Conservation (phyloP, 2,329 filamentous ascomycete genomes). For the Chalara sp. region DNA sequence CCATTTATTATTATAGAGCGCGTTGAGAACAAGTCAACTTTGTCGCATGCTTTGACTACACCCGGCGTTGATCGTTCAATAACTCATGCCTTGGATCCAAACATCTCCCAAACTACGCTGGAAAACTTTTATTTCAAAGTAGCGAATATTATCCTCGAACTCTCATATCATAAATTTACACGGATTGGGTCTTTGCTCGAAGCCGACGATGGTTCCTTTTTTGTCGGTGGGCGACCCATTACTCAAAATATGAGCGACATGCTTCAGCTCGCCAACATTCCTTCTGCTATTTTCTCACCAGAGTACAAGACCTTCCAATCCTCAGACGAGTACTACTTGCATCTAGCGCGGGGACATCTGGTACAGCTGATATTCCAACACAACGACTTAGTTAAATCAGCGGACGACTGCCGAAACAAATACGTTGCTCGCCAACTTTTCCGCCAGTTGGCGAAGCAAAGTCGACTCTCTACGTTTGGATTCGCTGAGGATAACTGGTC, state of each 20-base stretch:
- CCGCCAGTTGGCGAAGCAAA: conserved; percentile 24
- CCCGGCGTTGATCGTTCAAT: conserved; percentile 16
- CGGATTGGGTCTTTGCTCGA: conserved; percentile 7
- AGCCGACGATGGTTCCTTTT: conserved; percentile 1
- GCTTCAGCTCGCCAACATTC: conserved; percentile 5
- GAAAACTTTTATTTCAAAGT: conserved; percentile 3
- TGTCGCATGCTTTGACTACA: conserved; percentile 25
- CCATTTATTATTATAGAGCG: conserved; percentile 6
- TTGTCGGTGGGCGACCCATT: conserved; percentile 4
- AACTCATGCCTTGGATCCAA: conserved; percentile 23
- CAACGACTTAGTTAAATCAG: conserved; percentile 30
- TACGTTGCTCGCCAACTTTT: conserved; percentile 20
- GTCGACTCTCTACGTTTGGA: conserved; percentile 1
- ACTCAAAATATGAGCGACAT: conserved; percentile 13
- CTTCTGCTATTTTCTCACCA: conserved; percentile 1
- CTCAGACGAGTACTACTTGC: conserved; percentile 5
- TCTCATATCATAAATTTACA: conserved; percentile 3
- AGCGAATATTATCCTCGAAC: conserved; percentile 4
- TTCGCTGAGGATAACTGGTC: conserved; percentile 2
- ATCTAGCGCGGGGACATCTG: conserved; percentile 26
- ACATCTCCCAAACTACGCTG: conserved; percentile 4
- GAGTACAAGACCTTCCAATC: conserved; percentile 5
- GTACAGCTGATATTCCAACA: conserved; percentile 33
- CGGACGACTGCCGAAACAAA: conserved; percentile 33
- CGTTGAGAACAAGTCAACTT: background rate